A percentile compares a stretch with the other conserved stretches of the same genome.
These are phyloP conservation scores for Sisymbrium irio DNA, from an alignment of 345 rosid genomes.

Conservation along the genomic window DNA sequence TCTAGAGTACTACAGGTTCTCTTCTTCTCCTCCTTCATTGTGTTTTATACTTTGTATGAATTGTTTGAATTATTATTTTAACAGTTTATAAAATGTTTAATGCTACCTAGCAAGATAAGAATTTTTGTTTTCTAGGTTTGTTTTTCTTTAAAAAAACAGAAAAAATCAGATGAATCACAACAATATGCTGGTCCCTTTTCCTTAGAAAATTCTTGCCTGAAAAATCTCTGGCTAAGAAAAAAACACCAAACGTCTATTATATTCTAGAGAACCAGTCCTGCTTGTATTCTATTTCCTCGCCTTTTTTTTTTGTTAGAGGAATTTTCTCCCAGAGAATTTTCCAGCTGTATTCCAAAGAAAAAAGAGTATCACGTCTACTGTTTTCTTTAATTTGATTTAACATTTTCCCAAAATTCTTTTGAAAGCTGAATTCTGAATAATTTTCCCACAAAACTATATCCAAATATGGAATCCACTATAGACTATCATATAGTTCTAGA, in stretches of 20 bases:
- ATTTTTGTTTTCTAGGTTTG: background rate
- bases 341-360: slow-evolving; percentile 33
- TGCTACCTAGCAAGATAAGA: background rate
- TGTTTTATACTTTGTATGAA: background rate
- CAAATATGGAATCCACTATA: slow-evolving; percentile 32
- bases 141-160: background rate
- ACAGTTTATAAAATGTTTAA: background rate
- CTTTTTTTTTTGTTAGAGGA: background rate
- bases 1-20: slow-evolving; percentile 13
- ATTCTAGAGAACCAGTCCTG: slow-evolving; percentile 27
- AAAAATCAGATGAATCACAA: slow-evolving; percentile 10
- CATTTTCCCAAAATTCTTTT: slow-evolving; percentile 11
- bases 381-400: background rate
- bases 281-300: slow-evolving; percentile 25
- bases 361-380: slow-evolving; percentile 17
- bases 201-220: slow-evolving; percentile 28
- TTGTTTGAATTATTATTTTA: background rate
- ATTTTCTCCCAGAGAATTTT: slow-evolving; percentile 23
- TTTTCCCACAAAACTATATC: background rate
- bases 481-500: background rate
- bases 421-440: background rate
- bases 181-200: slow-evolving; percentile 8
- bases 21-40: background rate
- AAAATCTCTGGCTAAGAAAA: slow-evolving; percentile 33
- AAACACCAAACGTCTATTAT: slow-evolving; percentile 26